These are phyloP conservation scores for Moesziomyces antarcticus DNA, from an alignment of 1,284 basidiomycete genomes.

Conservation along the genomic window DNA sequence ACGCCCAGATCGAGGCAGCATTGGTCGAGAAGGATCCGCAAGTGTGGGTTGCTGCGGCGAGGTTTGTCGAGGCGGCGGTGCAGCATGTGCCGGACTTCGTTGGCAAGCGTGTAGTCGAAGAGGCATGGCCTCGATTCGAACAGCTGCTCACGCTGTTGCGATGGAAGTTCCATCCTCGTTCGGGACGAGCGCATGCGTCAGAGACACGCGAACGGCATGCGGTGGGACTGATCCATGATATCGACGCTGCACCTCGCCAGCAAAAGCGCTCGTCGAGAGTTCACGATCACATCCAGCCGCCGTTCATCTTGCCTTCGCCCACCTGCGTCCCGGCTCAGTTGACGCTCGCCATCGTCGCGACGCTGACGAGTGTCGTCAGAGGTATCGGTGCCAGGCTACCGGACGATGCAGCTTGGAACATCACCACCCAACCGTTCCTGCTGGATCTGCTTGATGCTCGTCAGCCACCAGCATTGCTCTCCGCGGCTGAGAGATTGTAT, in stretches of 20 bases:
- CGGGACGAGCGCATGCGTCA: not conserved
- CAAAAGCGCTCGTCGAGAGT: not conserved
- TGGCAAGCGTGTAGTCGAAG: constrained; percentile 47
- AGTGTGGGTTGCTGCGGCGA: constrained; percentile 55
- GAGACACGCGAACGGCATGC: not conserved
- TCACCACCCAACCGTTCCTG: constrained; percentile 20
- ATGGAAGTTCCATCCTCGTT: constrained; percentile 29
- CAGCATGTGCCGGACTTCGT: constrained; percentile 49
- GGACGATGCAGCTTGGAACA: constrained; percentile 33
- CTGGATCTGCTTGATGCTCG: constrained; percentile 21
- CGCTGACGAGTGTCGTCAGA: constrained; percentile 16
- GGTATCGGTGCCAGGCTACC: constrained; percentile 18
- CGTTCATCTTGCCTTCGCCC: constrained; percentile 30
- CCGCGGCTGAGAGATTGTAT: constrained; percentile 20
- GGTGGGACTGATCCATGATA: constrained; percentile 2
- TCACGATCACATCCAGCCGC: constrained; percentile 5
- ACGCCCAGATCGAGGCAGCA: constrained; percentile 11
- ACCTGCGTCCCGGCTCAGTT: constrained; percentile 22
- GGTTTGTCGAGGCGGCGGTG: constrained; percentile 41
- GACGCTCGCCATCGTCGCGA: constrained; percentile 24
- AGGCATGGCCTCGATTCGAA: constrained; percentile 60
- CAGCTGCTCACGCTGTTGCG: constrained; percentile 31
- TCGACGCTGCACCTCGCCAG: not conserved
- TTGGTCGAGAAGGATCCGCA: constrained; percentile 46
- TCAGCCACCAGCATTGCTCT: constrained; percentile 17